phyloP scores from a whole-genome alignment of 768 basidiomycete genomes.

The Glaciozyma martinii region DNA sequence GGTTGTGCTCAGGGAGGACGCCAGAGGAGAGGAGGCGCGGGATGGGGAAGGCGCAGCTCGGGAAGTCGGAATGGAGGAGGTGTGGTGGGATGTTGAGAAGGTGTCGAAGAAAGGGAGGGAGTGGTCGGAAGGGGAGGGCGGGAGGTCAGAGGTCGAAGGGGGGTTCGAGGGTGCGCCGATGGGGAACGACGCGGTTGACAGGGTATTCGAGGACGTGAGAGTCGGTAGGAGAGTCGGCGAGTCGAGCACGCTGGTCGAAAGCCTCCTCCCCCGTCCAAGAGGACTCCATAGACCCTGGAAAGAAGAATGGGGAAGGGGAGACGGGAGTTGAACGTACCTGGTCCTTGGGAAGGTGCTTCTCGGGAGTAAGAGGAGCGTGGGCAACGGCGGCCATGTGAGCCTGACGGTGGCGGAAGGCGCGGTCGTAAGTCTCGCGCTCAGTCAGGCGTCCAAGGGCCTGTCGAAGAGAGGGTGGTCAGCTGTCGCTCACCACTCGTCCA shows the following conservation, averaged over 20 bases:
- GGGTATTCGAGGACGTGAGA: slow-evolving; percentile 10
- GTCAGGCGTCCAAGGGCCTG: slow-evolving; percentile 80
- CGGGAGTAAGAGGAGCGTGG: slow-evolving; percentile 70
- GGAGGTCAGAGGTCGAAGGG: no score
- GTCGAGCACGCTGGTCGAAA: no score
- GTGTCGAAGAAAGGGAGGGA: neutral
- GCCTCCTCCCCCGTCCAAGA: neutral
- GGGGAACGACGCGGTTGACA: neutral
- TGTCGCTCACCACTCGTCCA: neutral
- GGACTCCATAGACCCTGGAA: slow-evolving; percentile 2
- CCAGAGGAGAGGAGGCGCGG: neutral
- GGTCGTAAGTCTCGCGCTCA: slow-evolving; percentile 72
- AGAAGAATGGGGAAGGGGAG: neutral
- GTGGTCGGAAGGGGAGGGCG: neutral
- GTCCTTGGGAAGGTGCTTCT: slow-evolving; percentile 63
- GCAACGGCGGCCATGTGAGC: slow-evolving; percentile 59
- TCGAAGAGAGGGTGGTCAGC: neutral
- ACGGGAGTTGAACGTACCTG: slow-evolving; percentile 51
- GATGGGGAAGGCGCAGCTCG: neutral
- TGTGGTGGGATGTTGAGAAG: neutral
- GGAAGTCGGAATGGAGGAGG: neutral
- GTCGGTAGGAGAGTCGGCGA: neutral
- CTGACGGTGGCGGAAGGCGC: slow-evolving; percentile 76
- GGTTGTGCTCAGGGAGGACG: neutral
- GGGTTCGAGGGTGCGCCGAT: neutral